Percentiles rank a stretch among this genome's conserved stretches.
phyloP scores from a whole-genome alignment of 352 stramenopile species.

The Globisporangium middletonii region DNA sequence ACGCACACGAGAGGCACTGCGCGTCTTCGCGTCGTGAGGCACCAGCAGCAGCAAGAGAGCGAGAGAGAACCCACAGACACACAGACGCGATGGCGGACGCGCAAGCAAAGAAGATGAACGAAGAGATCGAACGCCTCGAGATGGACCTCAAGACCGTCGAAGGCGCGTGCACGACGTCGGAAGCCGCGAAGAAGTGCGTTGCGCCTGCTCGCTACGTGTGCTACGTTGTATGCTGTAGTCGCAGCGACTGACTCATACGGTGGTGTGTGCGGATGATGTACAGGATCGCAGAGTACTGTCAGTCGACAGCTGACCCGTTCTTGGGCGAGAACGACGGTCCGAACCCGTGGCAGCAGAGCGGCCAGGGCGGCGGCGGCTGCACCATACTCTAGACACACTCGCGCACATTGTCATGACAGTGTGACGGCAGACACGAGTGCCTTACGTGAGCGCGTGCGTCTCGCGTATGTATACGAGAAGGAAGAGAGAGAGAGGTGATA shows the following conservation, averaged over 20 bases:
- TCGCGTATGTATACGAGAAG: too few relatives aligned
- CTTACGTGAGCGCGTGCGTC: neutral
- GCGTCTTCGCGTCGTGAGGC: neutral
- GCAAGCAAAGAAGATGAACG: constrained; percentile 71
- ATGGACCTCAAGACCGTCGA: constrained; percentile 78
- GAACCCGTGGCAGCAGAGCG: constrained; percentile 68
- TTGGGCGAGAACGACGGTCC: constrained; percentile 67
- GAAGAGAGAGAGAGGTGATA: too few relatives aligned
- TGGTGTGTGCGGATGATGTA: neutral
- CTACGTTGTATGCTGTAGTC: neutral
- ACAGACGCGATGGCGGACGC: constrained; percentile 38
- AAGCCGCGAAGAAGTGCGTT: constrained; percentile 73
- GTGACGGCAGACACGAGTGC: neutral
- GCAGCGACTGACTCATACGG: neutral
- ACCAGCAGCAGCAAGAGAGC: neutral
- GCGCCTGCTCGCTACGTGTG: neutral
- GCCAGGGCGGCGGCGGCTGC: constrained; percentile 56
- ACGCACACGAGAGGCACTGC: neutral
- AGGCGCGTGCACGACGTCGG: constrained; percentile 66
- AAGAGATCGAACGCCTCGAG: constrained; percentile 74
- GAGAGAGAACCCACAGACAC: too few relatives aligned
- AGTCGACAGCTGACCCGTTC: constrained; percentile 65
- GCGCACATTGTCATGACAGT: neutral
- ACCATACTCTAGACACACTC: constrained; percentile 38
- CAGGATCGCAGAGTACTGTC: constrained; percentile 71